Evolutionary conservation across 257 asterid genomes (phyloP).

Genomic region (Solanum acaule): DNA sequence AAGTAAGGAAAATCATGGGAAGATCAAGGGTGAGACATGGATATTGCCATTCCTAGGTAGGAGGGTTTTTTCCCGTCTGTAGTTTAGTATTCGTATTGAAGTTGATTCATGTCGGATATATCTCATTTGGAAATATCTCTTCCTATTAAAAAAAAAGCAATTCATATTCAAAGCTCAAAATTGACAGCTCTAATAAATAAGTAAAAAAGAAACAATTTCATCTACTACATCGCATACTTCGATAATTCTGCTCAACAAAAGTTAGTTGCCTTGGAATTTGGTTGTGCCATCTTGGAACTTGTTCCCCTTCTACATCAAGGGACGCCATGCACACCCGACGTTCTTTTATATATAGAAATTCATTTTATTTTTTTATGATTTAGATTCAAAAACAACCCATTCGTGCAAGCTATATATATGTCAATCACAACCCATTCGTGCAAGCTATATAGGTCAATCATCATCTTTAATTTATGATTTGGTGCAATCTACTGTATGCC

Average conservation of each 20-base stretch:
- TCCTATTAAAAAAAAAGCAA: fast-evolving
- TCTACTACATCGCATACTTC: too few relatives aligned
- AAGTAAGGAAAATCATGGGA: neutral
- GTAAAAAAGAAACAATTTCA: too few relatives aligned
- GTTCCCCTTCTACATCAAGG: neutral
- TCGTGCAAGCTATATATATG: neutral
- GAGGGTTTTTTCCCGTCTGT: fast-evolving
- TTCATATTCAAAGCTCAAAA: too few relatives aligned
- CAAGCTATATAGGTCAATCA: neutral
- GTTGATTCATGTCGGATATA: neutral
- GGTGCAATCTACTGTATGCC: neutral
- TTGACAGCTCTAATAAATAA: too few relatives aligned
- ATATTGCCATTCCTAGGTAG: neutral
- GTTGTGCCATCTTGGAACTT: neutral
- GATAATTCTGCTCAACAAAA: neutral
- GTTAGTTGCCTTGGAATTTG: neutral
- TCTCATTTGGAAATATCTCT: too few relatives aligned
- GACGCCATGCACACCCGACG: neutral
- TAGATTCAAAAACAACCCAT: neutral
- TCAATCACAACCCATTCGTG: neutral
- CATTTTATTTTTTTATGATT: neutral
- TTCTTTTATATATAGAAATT: neutral
- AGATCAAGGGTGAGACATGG: neutral
- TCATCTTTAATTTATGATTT: neutral
- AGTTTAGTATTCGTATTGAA: too few relatives aligned